Evolutionary conservation across 2,329 filamentous ascomycete species (phyloP).

Genomic region (Alternaria viburni): DNA sequence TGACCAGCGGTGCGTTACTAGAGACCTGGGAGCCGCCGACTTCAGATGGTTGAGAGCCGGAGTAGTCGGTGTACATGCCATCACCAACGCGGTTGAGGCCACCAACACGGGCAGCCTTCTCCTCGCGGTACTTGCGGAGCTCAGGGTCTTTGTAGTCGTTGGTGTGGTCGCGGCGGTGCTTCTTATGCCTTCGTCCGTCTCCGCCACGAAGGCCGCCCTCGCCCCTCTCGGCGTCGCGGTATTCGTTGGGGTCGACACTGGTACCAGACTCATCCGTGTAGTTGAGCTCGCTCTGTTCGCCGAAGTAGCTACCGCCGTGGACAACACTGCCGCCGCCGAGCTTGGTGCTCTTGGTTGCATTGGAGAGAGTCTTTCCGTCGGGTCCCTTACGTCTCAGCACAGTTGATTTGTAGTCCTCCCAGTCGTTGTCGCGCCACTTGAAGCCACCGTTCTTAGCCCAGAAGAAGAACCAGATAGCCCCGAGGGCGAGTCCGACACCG

Average conservation of each 20-base stretch:
- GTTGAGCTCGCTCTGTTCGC: slow-evolving; percentile 46
- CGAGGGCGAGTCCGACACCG: slow-evolving; percentile 75
- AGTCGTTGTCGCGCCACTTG: slow-evolving; percentile 82
- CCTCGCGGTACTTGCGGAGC: slow-evolving; percentile 82
- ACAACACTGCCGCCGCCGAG: slow-evolving; percentile 86
- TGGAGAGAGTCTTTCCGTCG: slow-evolving; percentile 83
- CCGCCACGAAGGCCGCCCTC: slow-evolving; percentile 52
- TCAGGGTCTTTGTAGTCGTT: slow-evolving; percentile 63
- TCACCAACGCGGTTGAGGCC: slow-evolving; percentile 86
- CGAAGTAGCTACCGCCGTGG: slow-evolving; percentile 64
- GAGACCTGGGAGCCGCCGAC: slow-evolving; percentile 56
- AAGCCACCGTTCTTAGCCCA: slow-evolving; percentile 97
- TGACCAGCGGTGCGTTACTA: slow-evolving; percentile 51
- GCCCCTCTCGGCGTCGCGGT: slow-evolving; percentile 50
- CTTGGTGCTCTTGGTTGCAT: slow-evolving; percentile 80
- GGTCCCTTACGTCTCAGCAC: slow-evolving; percentile 88
- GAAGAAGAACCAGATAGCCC: slow-evolving; percentile 93
- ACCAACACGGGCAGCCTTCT: slow-evolving; percentile 84
- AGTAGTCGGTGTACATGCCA: slow-evolving; percentile 80
- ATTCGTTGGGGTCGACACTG: slow-evolving; percentile 51
- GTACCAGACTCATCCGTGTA: slow-evolving; percentile 56
- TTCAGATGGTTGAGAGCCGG: slow-evolving; percentile 67
- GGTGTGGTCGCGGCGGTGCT: slow-evolving; percentile 61
- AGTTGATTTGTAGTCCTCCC: slow-evolving; percentile 98
- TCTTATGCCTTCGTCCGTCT: slow-evolving; percentile 47